phyloP scores from a whole-genome alignment of 371 early-diverging fungal species.

The Mucor racemosus region DNA sequence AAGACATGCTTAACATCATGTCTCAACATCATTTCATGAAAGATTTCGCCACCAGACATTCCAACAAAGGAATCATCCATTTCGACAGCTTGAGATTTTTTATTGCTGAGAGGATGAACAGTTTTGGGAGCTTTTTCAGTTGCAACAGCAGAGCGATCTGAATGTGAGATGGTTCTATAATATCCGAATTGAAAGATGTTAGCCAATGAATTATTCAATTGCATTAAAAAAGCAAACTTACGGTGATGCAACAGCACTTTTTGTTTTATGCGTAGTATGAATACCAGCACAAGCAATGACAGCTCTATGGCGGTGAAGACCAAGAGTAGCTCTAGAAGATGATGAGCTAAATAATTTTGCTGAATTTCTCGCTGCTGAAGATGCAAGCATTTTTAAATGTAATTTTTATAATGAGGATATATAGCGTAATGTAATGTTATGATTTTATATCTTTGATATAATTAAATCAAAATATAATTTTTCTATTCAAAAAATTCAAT shows the following conservation, averaged over 20 bases:
- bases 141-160: conserved; percentile 28
- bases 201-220: background rate
- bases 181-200: background rate
- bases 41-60: conserved; percentile 97
- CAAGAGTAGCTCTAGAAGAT: background rate
- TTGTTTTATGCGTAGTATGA: conserved; percentile 30
- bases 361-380: conserved; percentile 23
- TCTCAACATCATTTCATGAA: conserved; percentile 97
- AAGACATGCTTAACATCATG: conserved; percentile 92
- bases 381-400: conserved; percentile 19
- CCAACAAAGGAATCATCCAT: conserved; percentile 86
- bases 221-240: conserved; percentile 12
- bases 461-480: background rate
- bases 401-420: background rate
- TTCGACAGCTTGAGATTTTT: conserved; percentile 23
- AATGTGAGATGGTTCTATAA: conserved; percentile 20
- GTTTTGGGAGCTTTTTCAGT: conserved; percentile 20
- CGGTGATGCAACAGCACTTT: conserved; percentile 27
- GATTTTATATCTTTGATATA: background rate
- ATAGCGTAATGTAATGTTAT: too few species aligned
- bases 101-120: conserved; percentile 34
- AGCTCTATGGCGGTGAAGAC: conserved; percentile 21
- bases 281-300: conserved; percentile 23
- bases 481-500: background rate
- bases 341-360: conserved; percentile 16